phyloP scores from a whole-genome alignment of 768 basidiomycete species.

The Mycena galopus region DNA sequence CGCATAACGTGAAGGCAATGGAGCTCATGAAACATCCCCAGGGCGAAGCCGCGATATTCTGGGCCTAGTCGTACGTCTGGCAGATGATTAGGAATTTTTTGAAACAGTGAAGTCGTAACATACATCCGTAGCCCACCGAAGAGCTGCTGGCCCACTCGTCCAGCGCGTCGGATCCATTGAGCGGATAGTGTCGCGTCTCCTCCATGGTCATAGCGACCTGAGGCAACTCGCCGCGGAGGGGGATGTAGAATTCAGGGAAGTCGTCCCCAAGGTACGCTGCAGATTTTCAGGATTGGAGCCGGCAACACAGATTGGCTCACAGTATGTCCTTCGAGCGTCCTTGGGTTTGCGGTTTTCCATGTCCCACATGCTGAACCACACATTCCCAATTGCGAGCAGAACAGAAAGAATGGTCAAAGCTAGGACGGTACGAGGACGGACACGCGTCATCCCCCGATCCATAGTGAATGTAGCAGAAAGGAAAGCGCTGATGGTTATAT shows the following conservation, averaged over 20 bases:
- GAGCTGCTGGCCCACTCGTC: conserved; percentile 24
- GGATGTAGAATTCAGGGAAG: conserved; percentile 16
- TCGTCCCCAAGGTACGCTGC: conserved; percentile 24
- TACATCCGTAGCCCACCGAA: conserved; percentile 36
- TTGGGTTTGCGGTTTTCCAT: background rate
- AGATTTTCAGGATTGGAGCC: background rate
- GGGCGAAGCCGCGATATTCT: conserved; percentile 45
- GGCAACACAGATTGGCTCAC: background rate
- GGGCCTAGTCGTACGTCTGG: conserved; percentile 48
- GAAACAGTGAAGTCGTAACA: too few species aligned
- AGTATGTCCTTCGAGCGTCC: background rate
- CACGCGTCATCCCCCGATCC: background rate
- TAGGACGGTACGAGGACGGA: background rate
- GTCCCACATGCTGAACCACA: background rate
- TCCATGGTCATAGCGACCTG: conserved; percentile 16
- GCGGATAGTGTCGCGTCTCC: conserved; percentile 7
- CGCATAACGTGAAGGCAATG: conserved; percentile 52
- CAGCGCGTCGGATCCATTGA: background rate
- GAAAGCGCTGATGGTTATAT: too few species aligned
- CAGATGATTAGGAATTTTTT: too few species aligned
- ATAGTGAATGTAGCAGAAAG: conserved; percentile 1
- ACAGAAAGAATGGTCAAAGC: background rate
- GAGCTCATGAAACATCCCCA: conserved; percentile 54
- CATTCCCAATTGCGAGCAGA: background rate
- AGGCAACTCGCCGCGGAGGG: background rate